phyloP scores from a whole-genome alignment of 148 eudicot species.

The Rhododendron ferrugineum region DNA sequence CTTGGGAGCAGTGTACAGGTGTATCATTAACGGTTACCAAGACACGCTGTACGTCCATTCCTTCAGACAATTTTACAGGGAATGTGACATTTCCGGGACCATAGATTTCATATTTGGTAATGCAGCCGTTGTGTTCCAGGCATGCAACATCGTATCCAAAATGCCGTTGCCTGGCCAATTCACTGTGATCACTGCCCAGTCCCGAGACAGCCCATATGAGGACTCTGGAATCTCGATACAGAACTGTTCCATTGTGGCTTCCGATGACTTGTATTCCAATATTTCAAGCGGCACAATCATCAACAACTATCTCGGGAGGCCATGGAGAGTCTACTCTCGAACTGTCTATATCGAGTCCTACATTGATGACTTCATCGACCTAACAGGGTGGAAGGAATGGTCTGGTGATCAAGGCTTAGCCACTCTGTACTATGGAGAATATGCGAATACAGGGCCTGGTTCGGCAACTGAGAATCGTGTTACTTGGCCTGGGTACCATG shows the following conservation, averaged over 20 bases:
- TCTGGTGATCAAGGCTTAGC: constrained; percentile 28
- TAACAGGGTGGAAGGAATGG: constrained; percentile 62
- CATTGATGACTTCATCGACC: constrained; percentile 60
- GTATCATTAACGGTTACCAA: constrained; percentile 69
- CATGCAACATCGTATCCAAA: constrained; percentile 60
- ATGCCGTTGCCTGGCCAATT: constrained; percentile 70
- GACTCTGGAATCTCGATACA: constrained; percentile 72
- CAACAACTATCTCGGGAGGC: constrained; percentile 74
- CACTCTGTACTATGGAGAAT: constrained; percentile 84
- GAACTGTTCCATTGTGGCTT: constrained; percentile 66
- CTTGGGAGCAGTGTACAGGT: constrained; percentile 64
- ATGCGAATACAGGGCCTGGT: constrained; percentile 61
- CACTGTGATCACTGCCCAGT: constrained; percentile 82
- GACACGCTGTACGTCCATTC: constrained; percentile 93
- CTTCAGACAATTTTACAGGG: constrained; percentile 82
- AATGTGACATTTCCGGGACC: constrained; percentile 83
- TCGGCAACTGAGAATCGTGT: constrained; percentile 44
- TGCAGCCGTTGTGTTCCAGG: constrained; percentile 82
- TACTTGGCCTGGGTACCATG: constrained; percentile 66
- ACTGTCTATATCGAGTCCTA: constrained; percentile 66
- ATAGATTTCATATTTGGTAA: constrained; percentile 90
- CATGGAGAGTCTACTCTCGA: constrained; percentile 68
- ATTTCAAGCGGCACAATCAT: constrained; percentile 19
- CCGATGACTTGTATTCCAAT: constrained; percentile 25
- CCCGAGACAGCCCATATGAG: constrained; percentile 54